Evolutionary conservation across 83 land plant genomes (phyloP), one percentile per base, ranked within the genome.

Genomic region (Diphasiastrum complanatum): DNA sequence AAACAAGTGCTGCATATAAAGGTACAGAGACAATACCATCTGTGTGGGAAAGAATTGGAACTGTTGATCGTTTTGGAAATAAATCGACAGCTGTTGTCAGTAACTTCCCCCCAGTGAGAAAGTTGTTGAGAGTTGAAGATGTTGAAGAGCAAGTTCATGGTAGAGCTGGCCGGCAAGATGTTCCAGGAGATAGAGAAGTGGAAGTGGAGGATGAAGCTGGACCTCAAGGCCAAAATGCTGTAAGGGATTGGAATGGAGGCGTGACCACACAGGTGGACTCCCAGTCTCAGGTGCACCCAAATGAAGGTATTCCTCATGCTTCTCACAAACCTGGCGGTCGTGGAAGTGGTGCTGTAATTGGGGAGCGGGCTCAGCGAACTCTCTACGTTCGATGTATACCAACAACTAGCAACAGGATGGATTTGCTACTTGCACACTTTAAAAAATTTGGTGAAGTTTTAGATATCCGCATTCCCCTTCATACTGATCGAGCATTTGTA

Each of bases 341-440:
- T 52, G 73, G 69, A 51, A 59, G 61, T 48, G 45, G 14, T 47
- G 61, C 73, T 32, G 71, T 68, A 31, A 59, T 70, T 49, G 55
- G 72, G 64, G 87, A 79, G 40, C 81, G 81, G 66, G 96, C 99
- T 36, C 69, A 69, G 25, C 75, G 92, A 1, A 89, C 96, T 22
- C 73, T 95, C 23, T 89, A 81, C 82, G 87, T 95, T 24, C 77
- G 79, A 70, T 80, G 86, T 34, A 78, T 95, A 75, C 99, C 99
- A 5, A 65, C 45, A 36, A 67, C 79, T 56, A 66, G 57, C 38
- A 95, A 95, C 71, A 82, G 50, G 45, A 78, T 41, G 22, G 96
- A 86, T 49, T 60, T 73, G 1, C 78, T 95, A 65, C 68, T 82
- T 34, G 72, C 83, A 11, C 96, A 95, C 71, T 95, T 95, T 69